Evolutionary conservation across 371 early-diverging fungal genomes (phyloP).

Genomic region (Haplosporangium sp.): DNA sequence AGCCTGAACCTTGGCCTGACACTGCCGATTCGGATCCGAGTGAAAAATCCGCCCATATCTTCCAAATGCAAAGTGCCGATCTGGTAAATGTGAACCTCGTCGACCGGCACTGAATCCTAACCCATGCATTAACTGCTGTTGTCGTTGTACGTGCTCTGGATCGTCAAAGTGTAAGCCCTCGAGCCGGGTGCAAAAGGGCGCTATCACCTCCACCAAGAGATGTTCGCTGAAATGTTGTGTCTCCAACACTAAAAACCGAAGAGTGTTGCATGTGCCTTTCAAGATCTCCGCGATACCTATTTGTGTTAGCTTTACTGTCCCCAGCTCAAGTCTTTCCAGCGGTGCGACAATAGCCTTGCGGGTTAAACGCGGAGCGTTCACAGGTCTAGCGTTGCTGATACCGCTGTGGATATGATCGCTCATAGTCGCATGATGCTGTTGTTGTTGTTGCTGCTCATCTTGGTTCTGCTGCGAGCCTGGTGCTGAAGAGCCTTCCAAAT

Average conservation of each 20-base stretch:
- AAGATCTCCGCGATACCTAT: constrained; percentile 32
- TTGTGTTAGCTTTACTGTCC: constrained; percentile 35
- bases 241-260: constrained; percentile 47
- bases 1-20: neutral
- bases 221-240: constrained; percentile 45
- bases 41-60: constrained; percentile 23
- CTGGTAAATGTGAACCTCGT: constrained; percentile 19
- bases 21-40: constrained; percentile 15
- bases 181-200: constrained; percentile 20
- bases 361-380: neutral
- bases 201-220: constrained; percentile 31
- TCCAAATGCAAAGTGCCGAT: constrained; percentile 34
- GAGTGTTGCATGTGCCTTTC: constrained; percentile 35
- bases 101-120: constrained; percentile 42
- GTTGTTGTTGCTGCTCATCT: neutral
- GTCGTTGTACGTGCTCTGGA: constrained; percentile 25
- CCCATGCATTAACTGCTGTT: constrained; percentile 37
- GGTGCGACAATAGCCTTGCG: constrained; percentile 41
- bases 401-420: neutral
- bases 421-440: neutral
- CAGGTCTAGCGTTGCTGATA: neutral
- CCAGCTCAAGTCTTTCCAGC: constrained; percentile 43
- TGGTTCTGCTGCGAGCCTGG: neutral
- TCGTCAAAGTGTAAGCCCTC: constrained; percentile 47
- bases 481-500: constrained; percentile 2